Evolutionary conservation across 176 grass and related monocot species (phyloP).

Genomic region (Stipa capillata): DNA sequence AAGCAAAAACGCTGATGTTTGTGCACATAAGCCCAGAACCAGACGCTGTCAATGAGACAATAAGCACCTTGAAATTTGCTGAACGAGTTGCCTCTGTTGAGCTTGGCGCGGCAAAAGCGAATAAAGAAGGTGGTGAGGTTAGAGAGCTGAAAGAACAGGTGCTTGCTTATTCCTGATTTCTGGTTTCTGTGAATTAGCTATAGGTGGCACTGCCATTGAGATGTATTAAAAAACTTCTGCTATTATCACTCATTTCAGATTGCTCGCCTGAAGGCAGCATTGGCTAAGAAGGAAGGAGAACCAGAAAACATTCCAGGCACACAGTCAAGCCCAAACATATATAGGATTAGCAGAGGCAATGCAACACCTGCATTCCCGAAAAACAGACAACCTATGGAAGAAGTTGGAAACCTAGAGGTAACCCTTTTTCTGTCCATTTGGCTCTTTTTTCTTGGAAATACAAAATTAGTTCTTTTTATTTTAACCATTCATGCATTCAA

Average conservation of each 20-base stretch:
- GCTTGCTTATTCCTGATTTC: neutral
- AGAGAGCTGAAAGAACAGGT: slow-evolving; percentile 89
- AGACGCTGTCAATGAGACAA: slow-evolving; percentile 51
- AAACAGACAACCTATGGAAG: slow-evolving; percentile 84
- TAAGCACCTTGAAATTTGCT: slow-evolving; percentile 91
- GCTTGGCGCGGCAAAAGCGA: slow-evolving; percentile 54
- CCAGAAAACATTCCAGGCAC: slow-evolving; percentile 33
- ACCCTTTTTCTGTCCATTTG: neutral
- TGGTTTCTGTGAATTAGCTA: neutral
- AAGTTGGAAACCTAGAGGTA: slow-evolving; percentile 87
- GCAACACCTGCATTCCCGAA: slow-evolving; percentile 25
- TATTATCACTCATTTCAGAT: slow-evolving; percentile 34
- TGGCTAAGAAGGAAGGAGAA: slow-evolving; percentile 57
- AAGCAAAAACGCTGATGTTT: slow-evolving; percentile 97
- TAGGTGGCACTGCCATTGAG: neutral
- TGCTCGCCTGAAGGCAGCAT: slow-evolving; percentile 62
- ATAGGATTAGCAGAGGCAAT: slow-evolving; percentile 34
- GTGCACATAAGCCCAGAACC: slow-evolving; percentile 81
- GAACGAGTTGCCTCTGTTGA: slow-evolving; percentile 83
- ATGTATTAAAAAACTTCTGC: slow-evolving; percentile 1
- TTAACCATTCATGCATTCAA: neutral
- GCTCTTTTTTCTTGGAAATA: neutral
- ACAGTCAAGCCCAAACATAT: slow-evolving; percentile 49
- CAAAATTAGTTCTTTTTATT: neutral
- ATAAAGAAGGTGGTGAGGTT: slow-evolving; percentile 72